A percentile compares a stretch with the other conserved stretches of the same genome.
These are phyloP conservation scores for Pseudohalonectria lignicola DNA, from an alignment of 2,329 filamentous ascomycete species.

Conservation along the genomic window DNA sequence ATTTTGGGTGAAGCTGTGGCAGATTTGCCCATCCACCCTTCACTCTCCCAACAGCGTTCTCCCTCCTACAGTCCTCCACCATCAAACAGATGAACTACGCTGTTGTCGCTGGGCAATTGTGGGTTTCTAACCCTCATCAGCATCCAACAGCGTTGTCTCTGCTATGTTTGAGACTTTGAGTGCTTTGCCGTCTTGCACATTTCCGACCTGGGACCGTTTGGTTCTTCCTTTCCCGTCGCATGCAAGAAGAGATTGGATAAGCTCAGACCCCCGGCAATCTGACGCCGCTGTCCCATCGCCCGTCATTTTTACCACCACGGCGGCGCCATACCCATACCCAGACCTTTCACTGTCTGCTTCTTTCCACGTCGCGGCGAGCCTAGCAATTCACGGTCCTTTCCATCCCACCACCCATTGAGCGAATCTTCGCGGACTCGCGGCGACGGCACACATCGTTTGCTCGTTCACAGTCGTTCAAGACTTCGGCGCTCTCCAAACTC, in stretches of 20 bases:
- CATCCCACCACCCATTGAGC: too few species aligned
- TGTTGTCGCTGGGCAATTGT: not conserved
- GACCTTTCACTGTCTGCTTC: too few species aligned
- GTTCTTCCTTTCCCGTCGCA: not conserved
- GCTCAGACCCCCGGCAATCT: too few species aligned
- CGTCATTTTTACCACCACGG: too few species aligned
- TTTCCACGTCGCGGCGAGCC: too few species aligned
- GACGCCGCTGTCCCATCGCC: too few species aligned
- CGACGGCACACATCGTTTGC: too few species aligned
- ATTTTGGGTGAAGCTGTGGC: not conserved
- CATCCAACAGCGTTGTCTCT: not conserved
- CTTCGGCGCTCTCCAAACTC: not conserved
- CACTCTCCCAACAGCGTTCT: too few species aligned
- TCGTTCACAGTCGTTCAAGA: too few species aligned
- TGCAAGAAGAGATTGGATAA: not conserved
- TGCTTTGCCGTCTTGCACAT: not conserved
- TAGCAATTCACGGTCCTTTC: too few species aligned
- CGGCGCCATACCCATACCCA: too few species aligned
- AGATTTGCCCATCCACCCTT: slow-evolving; percentile 1
- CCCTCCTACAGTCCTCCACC: slow-evolving; percentile 3
- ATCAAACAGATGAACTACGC: slow-evolving; percentile 6
- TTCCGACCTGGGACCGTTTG: not conserved
- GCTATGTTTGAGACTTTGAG: not conserved
- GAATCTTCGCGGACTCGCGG: too few species aligned
- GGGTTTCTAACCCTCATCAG: not conserved